Evolutionary conservation across 805 yeast species (phyloP).

Genomic region (Lipomyces chichibuensis): DNA sequence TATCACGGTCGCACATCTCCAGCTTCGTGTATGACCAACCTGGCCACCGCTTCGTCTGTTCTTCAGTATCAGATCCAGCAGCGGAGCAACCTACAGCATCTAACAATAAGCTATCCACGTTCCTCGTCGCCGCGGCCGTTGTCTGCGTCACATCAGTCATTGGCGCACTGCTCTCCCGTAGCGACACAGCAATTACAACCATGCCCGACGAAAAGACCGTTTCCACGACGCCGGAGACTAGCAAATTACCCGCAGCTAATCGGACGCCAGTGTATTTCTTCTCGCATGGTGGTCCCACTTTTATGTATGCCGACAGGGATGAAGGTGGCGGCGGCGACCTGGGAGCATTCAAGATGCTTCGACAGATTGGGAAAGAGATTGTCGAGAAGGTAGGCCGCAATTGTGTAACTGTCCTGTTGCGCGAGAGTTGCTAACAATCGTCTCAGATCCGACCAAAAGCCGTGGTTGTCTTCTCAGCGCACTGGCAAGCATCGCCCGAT

Average conservation of each 20-base stretch:
- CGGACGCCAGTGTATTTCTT: slow-evolving; percentile 63
- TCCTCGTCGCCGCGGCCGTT: slow-evolving; percentile 9
- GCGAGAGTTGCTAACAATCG: not conserved
- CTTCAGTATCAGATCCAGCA: not conserved
- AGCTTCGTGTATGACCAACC: not conserved
- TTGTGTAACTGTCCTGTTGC: not conserved
- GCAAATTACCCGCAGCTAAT: not conserved
- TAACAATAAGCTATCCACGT: not conserved
- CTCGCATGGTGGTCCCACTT: slow-evolving; percentile 86
- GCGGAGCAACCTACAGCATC: not conserved
- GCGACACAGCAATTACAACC: not conserved
- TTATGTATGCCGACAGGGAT: slow-evolving; percentile 59
- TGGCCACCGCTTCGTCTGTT: not conserved
- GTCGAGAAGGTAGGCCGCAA: slow-evolving; percentile 38
- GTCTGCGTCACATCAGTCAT: slow-evolving; percentile 7
- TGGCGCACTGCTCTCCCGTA: slow-evolving; percentile 12
- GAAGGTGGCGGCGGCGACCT: slow-evolving; percentile 55
- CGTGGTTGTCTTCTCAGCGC: slow-evolving; percentile 71
- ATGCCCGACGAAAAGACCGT: not conserved
- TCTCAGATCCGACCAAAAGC: slow-evolving; percentile 60
- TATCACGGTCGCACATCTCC: too few relatives aligned
- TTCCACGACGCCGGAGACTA: not conserved
- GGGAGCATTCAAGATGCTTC: slow-evolving; percentile 61
- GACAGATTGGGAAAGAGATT: slow-evolving; percentile 57
- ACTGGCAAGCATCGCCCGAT: slow-evolving; percentile 59